Evolutionary conservation across 2,329 filamentous ascomycete species (phyloP).

Genomic region (Fusarium citri): DNA sequence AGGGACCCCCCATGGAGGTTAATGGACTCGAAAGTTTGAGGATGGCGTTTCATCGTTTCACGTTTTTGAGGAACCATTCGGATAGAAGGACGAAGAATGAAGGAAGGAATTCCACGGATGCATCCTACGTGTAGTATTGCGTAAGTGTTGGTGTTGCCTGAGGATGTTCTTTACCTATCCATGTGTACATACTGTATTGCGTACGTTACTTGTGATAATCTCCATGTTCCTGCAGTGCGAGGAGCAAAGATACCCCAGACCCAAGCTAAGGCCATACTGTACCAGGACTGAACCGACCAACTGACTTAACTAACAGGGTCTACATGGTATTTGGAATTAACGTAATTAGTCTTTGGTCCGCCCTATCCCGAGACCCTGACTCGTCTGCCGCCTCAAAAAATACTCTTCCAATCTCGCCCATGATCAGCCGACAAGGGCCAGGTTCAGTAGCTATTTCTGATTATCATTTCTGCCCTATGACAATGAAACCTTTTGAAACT

Average conservation of each 20-base stretch:
- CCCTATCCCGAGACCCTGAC: conserved; percentile 35
- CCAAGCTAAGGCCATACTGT: background rate
- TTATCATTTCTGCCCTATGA: conserved; percentile 32
- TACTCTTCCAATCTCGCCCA: conserved; percentile 16
- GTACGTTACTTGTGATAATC: conserved; percentile 3
- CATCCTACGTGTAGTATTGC: background rate
- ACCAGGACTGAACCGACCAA: background rate
- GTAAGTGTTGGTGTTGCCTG: background rate
- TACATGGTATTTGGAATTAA: conserved; percentile 19
- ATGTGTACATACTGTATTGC: background rate
- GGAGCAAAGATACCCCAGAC: conserved; percentile 3
- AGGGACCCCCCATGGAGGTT: conserved; percentile 22
- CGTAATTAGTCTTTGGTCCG: conserved; percentile 8
- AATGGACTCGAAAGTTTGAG: conserved; percentile 32
- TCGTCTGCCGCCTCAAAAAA: conserved; percentile 28
- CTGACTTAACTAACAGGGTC: background rate
- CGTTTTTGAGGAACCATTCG: background rate
- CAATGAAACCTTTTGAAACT: conserved; percentile 23
- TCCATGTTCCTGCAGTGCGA: conserved; percentile 16
- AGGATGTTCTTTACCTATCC: background rate
- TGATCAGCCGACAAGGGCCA: conserved; percentile 17
- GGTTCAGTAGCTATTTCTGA: background rate
- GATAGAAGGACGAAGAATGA: background rate
- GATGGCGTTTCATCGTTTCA: conserved; percentile 38
- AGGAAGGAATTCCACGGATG: background rate